Evolutionary conservation across 768 basidiomycete genomes (phyloP), one percentile per base, ranked within the genome.

Genomic region (Macrolepiota fuliginosa): DNA sequence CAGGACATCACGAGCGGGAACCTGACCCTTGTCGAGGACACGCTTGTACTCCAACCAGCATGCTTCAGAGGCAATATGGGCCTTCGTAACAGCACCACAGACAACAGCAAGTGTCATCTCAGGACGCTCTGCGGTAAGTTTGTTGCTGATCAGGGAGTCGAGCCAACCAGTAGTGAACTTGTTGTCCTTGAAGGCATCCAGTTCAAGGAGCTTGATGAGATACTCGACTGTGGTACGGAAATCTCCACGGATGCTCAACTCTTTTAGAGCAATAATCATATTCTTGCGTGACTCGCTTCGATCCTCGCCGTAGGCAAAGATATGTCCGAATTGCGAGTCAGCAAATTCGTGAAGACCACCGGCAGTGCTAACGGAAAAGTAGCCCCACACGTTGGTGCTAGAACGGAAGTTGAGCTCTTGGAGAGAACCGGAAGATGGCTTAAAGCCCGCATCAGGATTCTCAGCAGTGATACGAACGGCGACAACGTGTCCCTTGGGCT

Each of bases 381-480:
- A 99, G 63, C 97, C 97, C 97, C 97, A 99, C 49, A 99, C 97
- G 64, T 99, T 99, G 49, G 94, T 98, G 75, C 92, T 97, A 27
- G 96, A 98, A 61, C 97, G 90, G 89, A 99, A 99, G 76, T 98
- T 99, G 67, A 99, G 92, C 72, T 98, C 97, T 73, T 98, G 97
- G 15, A 99, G 81, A 40, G 92, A 90, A 65, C 97, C 97, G 2
- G 94, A 96, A 1, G 97, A 98, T 0, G 97, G 97, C 76, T 99
- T 99, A 84, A 99, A 99, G 4, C 97, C 97, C 10, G 97, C 97
- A 70, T 99, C 97, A 25, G 97, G 97, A 74, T 99, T 99, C 77
- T 99, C 97, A 35, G 96, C 96, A 5, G 97, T 99, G 74, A 99
- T 98, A 70, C 97, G 96, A 66, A 98, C 97, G 45, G 97, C 97